Percentiles rank a stretch among this genome's conserved stretches.
Evolutionary conservation across 176 grass and related monocot genomes (phyloP).

Genomic region (sorghum (Sorghum bicolor)): DNA sequence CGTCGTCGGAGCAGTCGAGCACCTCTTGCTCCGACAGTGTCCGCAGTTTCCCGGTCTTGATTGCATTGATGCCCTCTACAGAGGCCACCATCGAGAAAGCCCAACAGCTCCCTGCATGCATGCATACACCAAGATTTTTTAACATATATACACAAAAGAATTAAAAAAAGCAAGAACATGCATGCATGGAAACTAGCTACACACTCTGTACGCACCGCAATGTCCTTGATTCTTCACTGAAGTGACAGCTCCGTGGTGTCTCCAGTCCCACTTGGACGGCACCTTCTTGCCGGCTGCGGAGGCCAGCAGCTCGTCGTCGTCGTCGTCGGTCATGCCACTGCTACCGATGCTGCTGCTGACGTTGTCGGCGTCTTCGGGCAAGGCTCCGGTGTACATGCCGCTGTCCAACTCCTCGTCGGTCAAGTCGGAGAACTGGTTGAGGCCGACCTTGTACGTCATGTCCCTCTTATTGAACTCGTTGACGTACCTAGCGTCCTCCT

Average conservation of each 20-base stretch:
- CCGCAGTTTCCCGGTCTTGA: not conserved
- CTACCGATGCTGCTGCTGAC: no score
- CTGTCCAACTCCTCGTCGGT: slow-evolving; percentile 25
- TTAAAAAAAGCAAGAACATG: no score
- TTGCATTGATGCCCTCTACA: slow-evolving; percentile 34
- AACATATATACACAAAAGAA: no score
- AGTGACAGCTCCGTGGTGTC: no score
- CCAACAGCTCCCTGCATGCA: slow-evolving; percentile 32
- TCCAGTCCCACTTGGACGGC: no score
- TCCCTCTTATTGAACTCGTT: slow-evolving; percentile 31
- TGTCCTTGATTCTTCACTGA: no score
- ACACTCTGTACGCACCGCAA: no score
- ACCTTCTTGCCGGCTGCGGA: no score
- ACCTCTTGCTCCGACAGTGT: slow-evolving; percentile 43
- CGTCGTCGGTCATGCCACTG: no score
- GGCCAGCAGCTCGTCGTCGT: no score
- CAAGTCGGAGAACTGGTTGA: slow-evolving; percentile 41
- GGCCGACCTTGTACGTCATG: slow-evolving; percentile 23
- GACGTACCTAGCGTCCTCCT: slow-evolving; percentile 27
- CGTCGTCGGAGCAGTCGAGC: slow-evolving; percentile 34
- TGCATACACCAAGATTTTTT: no score
- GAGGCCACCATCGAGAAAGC: slow-evolving; percentile 12
- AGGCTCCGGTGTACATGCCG: slow-evolving; percentile 5
- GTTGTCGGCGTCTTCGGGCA: not conserved
- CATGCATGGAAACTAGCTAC: no score